A percentile compares a stretch with the other conserved stretches of the same genome.
Conservation (phyloP, 306 rosid genomes). For the Vigna angularis region DNA sequence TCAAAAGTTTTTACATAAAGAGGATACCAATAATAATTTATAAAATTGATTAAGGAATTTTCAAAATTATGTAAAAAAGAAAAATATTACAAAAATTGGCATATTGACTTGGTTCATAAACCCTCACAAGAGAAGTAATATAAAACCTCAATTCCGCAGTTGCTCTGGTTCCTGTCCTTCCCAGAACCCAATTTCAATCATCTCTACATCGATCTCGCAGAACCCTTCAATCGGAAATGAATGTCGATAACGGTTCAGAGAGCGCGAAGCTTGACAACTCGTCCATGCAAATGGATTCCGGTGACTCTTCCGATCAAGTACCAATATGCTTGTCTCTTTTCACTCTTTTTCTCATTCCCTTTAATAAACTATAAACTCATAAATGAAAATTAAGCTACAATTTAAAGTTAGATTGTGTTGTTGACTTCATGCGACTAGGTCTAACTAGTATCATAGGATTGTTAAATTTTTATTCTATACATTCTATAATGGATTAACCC, state of each 20-base stretch:
- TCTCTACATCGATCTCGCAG: not conserved
- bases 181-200: too few relatives aligned
- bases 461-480: not conserved
- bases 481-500: conserved; percentile 33
- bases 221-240: conserved; percentile 50
- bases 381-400: not conserved
- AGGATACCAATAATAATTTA: too few relatives aligned
- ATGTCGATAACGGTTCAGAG: conserved; percentile 47
- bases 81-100: too few relatives aligned
- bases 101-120: not conserved
- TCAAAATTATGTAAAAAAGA: too few relatives aligned
- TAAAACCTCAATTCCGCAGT: not conserved
- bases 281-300: conserved; percentile 61
- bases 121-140: not conserved
- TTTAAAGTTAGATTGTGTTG: not conserved
- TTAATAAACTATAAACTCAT: not conserved
- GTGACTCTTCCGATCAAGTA: conserved; percentile 41
- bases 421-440: conserved; percentile 17
- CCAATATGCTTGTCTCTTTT: not conserved
- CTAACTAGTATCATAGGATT: not conserved
- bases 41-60: too few relatives aligned
- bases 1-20: too few relatives aligned
- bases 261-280: not conserved
- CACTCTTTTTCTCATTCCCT: not conserved
- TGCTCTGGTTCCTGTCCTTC: too few relatives aligned